phyloP scores from a whole-genome alignment of 2,329 filamentous ascomycete species.

The Dactylellina cionopaga region DNA sequence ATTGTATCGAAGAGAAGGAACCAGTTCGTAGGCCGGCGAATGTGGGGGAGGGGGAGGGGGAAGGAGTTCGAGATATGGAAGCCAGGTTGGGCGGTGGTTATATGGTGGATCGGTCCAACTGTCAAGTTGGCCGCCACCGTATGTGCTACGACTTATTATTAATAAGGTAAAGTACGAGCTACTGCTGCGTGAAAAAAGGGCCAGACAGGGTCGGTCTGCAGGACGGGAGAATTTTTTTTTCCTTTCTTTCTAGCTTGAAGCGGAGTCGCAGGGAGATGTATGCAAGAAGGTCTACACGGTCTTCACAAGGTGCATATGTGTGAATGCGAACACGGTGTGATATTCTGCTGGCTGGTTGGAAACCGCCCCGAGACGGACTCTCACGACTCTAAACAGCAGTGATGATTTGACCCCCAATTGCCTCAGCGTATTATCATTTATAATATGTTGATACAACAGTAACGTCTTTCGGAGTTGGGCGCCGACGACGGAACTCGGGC shows the following conservation, averaged over 20 bases:
- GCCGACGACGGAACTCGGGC: slow-evolving; percentile 36
- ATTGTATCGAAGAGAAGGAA: slow-evolving; percentile 42
- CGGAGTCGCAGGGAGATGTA: no score
- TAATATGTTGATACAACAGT: no score
- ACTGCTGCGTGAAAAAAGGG: background rate
- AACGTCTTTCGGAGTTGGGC: no score
- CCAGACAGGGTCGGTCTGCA: background rate
- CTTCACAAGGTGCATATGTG: background rate
- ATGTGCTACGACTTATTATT: background rate
- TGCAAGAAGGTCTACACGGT: background rate
- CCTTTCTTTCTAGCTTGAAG: slow-evolving; percentile 9
- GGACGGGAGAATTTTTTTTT: slow-evolving; percentile 10
- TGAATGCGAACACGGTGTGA: slow-evolving; percentile 22
- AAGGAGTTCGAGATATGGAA: slow-evolving; percentile 44
- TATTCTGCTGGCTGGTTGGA: no score
- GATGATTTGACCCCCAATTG: no score
- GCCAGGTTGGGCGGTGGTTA: slow-evolving; percentile 31
- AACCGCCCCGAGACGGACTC: no score
- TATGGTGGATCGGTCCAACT: slow-evolving; percentile 19
- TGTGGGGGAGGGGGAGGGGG: slow-evolving; percentile 50
- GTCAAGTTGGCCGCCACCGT: slow-evolving; percentile 25
- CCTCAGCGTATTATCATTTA: no score
- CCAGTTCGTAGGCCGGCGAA: slow-evolving; percentile 40
- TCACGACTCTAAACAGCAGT: no score
- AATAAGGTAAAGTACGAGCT: background rate